These are phyloP conservation scores for Carallia pectinifolia DNA, from an alignment of 345 rosid species.

Conservation along the genomic window DNA sequence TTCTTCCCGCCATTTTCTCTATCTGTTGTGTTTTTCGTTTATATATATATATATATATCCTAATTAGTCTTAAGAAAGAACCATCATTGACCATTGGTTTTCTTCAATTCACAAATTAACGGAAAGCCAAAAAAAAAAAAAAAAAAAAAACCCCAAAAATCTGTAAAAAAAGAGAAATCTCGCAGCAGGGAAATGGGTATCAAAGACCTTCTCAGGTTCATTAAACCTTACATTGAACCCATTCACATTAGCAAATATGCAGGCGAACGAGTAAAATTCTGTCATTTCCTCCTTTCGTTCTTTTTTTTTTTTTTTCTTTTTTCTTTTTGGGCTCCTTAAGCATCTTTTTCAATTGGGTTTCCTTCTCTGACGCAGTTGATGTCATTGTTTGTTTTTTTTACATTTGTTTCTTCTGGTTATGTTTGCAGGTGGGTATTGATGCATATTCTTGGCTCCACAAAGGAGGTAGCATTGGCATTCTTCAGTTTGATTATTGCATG, in stretches of 20 bases:
- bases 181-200: slow-evolving; percentile 55
- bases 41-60: background rate
- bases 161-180: background rate
- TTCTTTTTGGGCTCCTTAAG: too few species aligned
- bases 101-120: background rate
- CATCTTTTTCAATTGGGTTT: background rate
- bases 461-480: slow-evolving; percentile 58
- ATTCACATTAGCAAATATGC: slow-evolving; percentile 77
- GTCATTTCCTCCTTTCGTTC: background rate
- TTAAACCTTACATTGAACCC: slow-evolving; percentile 72
- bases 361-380: background rate
- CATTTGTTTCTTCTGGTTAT: background rate
- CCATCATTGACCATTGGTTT: too few species aligned
- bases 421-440: slow-evolving; percentile 84
- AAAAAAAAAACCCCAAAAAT: background rate
- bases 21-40: background rate
- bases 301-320: background rate
- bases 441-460: slow-evolving; percentile 94
- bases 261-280: slow-evolving; percentile 56
- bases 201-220: slow-evolving; percentile 84
- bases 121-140: background rate
- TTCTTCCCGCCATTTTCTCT: slow-evolving; percentile 44
- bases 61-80: background rate
- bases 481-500: background rate
- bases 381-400: background rate